Conservation (phyloP, 441 rosid genomes). For the Populus tomentosa region DNA sequence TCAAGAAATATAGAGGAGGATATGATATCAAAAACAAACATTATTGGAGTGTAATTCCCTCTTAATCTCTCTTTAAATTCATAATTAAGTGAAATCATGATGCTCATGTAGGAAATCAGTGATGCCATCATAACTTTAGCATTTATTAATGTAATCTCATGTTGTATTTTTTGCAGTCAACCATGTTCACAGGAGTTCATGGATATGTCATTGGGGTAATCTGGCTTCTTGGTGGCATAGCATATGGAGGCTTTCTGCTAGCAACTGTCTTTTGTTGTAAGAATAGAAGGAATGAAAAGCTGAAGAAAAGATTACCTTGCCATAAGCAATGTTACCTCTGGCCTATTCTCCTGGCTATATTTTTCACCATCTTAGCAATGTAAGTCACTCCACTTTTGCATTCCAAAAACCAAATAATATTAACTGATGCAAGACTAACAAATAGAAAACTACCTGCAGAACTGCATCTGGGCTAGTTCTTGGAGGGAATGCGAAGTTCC, state of each 20-base stretch:
- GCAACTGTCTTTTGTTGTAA: constrained; percentile 21
- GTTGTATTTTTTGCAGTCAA: constrained; percentile 43
- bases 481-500: constrained; percentile 53
- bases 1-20: constrained; percentile 70
- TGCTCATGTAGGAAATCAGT: too few relatives aligned
- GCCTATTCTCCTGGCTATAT: constrained; percentile 33
- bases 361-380: constrained; percentile 53
- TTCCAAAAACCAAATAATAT: not conserved
- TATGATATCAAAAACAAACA: constrained; percentile 62
- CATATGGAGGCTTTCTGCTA: constrained; percentile 31
- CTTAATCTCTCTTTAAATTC: not conserved
- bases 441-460: constrained; percentile 25
- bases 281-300: constrained; percentile 22
- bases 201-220: constrained; percentile 50
- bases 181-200: constrained; percentile 49
- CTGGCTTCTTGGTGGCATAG: constrained; percentile 51
- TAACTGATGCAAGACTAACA: not conserved
- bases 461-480: constrained; percentile 55
- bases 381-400: constrained; percentile 21
- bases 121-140: too few relatives aligned
- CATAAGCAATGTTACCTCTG: constrained; percentile 29
- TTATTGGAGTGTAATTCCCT: constrained; percentile 64
- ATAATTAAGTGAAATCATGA: too few relatives aligned
- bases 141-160: not conserved
- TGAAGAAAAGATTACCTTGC: constrained; percentile 25